These are phyloP conservation scores for Geranium brycei DNA, from an alignment of 345 rosid genomes.

Conservation along the genomic window DNA sequence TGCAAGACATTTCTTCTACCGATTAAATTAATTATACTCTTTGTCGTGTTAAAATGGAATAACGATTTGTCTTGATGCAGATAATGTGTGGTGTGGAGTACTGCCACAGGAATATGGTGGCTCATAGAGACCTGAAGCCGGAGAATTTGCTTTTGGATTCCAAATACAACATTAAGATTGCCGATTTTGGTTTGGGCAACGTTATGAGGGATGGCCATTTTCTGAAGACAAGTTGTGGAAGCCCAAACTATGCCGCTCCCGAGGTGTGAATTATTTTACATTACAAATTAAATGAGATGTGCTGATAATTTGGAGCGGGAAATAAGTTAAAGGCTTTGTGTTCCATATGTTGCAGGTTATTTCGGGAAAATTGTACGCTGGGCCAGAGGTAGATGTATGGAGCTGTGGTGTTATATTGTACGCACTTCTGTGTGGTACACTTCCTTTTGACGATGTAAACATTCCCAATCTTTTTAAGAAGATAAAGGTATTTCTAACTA, in stretches of 20 bases:
- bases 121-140: slow-evolving; percentile 95
- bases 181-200: slow-evolving; percentile 97
- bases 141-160: slow-evolving; percentile 94
- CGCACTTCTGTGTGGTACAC: slow-evolving; percentile 96
- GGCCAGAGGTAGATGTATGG: slow-evolving; percentile 99
- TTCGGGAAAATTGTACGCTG: slow-evolving; percentile 90
- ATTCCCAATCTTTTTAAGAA: slow-evolving; percentile 92
- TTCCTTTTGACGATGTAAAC: slow-evolving; percentile 96
- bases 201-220: slow-evolving; percentile 99
- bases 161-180: slow-evolving; percentile 82
- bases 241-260: slow-evolving; percentile 98
- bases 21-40: background rate
- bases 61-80: slow-evolving; percentile 31
- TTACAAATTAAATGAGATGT: background rate
- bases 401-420: slow-evolving; percentile 97
- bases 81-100: slow-evolving; percentile 96
- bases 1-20: background rate
- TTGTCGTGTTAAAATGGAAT: background rate
- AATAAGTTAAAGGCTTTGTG: background rate
- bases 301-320: background rate
- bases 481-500: slow-evolving; percentile 50
- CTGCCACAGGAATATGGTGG: slow-evolving; percentile 95
- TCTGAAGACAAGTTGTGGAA: slow-evolving; percentile 95
- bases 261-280: slow-evolving; percentile 28
- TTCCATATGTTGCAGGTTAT: slow-evolving; percentile 52